phyloP scores from a whole-genome alignment of 2,329 filamentous ascomycete species.

The Exophiala spinifera region DNA sequence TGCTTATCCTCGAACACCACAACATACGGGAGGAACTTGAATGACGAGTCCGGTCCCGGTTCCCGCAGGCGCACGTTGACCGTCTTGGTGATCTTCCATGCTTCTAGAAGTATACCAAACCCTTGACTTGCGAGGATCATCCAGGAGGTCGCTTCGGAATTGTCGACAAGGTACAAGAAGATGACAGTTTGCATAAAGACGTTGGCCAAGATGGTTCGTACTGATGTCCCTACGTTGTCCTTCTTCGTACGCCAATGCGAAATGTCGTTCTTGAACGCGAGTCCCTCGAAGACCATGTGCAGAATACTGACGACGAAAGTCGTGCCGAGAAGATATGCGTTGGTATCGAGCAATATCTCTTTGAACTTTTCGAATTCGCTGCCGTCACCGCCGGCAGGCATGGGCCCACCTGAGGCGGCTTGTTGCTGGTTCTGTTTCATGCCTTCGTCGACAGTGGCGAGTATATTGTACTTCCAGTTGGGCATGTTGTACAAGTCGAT shows the following conservation, averaged over 20 bases:
- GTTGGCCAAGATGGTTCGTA: constrained; percentile 93
- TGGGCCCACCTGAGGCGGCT: constrained; percentile 68
- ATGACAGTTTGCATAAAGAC: constrained; percentile 97
- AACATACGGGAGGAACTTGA: constrained; percentile 75
- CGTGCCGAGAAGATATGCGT: constrained; percentile 81
- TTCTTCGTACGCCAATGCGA: constrained; percentile 99
- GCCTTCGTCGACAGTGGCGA: constrained; percentile 81
- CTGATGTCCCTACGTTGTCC: constrained; percentile 93
- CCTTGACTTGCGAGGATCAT: constrained; percentile 96
- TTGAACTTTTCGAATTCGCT: constrained; percentile 97
- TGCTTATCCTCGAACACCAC: constrained; percentile 95
- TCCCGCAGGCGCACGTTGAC: constrained; percentile 81
- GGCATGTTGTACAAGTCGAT: constrained; percentile 78
- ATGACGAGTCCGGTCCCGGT: constrained; percentile 62
- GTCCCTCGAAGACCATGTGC: constrained; percentile 91
- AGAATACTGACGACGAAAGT: constrained; percentile 81
- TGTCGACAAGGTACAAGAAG: constrained; percentile 94
- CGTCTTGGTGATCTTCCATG: constrained; percentile 95
- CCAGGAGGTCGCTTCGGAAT: constrained; percentile 96
- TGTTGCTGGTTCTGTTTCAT: constrained; percentile 78
- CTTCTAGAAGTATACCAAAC: constrained; percentile 72
- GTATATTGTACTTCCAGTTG: constrained; percentile 85
- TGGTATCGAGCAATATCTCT: constrained; percentile 89
- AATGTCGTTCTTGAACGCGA: constrained; percentile 97
- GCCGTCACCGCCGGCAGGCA: constrained; percentile 79